Evolutionary conservation across 495 filamentous ascomycete species (phyloP), one percentile per base, ranked within the genome.

Genomic region (Talaromyces liani): DNA sequence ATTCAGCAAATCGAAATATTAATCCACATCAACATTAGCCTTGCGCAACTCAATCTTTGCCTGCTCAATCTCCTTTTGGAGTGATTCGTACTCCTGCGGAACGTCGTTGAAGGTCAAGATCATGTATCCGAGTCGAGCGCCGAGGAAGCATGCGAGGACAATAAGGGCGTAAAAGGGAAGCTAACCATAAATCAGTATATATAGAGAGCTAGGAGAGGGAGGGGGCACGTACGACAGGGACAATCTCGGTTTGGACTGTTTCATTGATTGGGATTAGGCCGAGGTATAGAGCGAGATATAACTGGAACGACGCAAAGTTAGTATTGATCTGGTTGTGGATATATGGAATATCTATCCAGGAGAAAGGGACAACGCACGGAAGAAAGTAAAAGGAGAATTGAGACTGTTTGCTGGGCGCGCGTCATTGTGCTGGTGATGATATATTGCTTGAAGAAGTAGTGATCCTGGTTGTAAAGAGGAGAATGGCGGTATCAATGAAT

Each of bases 31-130:
- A 45, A 84, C 72, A 61, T 81, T 82, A 60, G 70, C 75, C 64
- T 67, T 68, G 66, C 75, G 80, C 70, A 84, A 65, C 58, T 83
- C 81, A 14, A 74, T 68, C 71, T 77, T 81, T 63, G 80, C 80
- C 65, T 74, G 76, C 59, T 78, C 77, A 55, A 84, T 82, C 68
- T 84, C 78, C 72, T 81, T 86, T 81, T 96, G 90, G 66, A 98
- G 77, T 77, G 97, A 93, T 67, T 87, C 82, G 74, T 97, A 89
- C 63, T 94, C 94, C 65, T 90, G 86, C 59, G 95, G 93, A 12
- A 94, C 92, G 77, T 98, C 91, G 78, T 95, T 92, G 83, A 98
- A 98, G 41, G 92, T 97, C 68, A 96, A 80, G 66, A 98, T 90
- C 45, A 93, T 93, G 80, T 86, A 86, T 59, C 94, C 94, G 29